Evolutionary conservation across 2,329 filamentous ascomycete genomes (phyloP), one percentile per base, ranked within the genome.

Genomic region (Fonsecaea multimorphosa): DNA sequence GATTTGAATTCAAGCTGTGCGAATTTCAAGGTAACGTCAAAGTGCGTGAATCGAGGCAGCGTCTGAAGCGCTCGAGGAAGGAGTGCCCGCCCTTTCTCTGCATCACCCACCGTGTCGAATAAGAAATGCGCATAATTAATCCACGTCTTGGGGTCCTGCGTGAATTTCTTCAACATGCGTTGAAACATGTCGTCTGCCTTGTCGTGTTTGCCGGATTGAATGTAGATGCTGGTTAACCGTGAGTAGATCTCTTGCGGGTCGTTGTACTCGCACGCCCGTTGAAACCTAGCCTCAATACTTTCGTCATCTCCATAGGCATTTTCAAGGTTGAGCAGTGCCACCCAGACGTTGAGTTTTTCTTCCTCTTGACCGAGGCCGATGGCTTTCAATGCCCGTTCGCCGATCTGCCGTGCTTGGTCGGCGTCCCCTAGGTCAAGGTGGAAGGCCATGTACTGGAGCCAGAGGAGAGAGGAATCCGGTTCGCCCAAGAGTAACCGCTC

Each of bases 361-460:
- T 89, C 88, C 76, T 97, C 91, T 76, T 97, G 93, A 29, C 91
- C 88, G 67, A 96, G 92, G 78, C 92, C 91, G 81, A 99, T 98
- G 16, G 91, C 96, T 75, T 90, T 89, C 69, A 98, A 86, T 19
- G 95, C 95, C 67, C 95, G 90, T 79, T 97, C 91, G 1, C 92
- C 93, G 65, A 97, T 90, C 70, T 94, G 91, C 56, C 94, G 88
- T 12, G 95, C 93, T 78, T 93, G 95, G 67, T 89, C 87, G 22
- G 96, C 84, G 79, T 99, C 95, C 75, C 92, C 92, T 59, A 96
- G 86, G 75, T 96, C 90, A 78, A 97, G 89, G 79, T 98, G 92
- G 85, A 96, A 96, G n/a, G 93, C 93, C 92, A 99, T 98, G 81
- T 99, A 99, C 71, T 92, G 87, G 61, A 97, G 91, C 95, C 95